These are phyloP conservation scores for Leucoagaricus sp. DNA, from an alignment of 1,284 basidiomycete species.

Conservation along the genomic window DNA sequence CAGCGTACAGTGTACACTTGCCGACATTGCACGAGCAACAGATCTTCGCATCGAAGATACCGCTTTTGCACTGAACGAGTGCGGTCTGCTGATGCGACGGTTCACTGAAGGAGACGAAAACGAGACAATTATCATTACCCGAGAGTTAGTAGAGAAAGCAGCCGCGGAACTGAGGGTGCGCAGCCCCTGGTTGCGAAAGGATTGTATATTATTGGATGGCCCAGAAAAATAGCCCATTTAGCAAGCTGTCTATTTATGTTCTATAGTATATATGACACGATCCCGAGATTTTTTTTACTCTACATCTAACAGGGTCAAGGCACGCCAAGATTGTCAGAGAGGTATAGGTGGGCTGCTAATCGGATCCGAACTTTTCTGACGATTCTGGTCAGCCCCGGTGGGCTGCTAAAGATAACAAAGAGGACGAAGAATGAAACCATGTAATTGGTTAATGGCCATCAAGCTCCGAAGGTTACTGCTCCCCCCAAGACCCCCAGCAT, in stretches of 20 bases:
- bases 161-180: conserved; percentile 66
- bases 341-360: no score
- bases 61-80: conserved; percentile 86
- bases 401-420: no score
- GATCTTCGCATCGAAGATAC: conserved; percentile 85
- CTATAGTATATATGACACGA: no score
- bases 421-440: neutral
- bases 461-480: conserved; percentile 33
- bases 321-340: no score
- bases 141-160: conserved; percentile 73
- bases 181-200: conserved; percentile 57
- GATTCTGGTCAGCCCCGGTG: no score
- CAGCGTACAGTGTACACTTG: conserved; percentile 64
- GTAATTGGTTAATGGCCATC: neutral
- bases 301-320: no score
- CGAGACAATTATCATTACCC: conserved; percentile 60
- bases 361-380: no score
- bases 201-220: conserved; percentile 46
- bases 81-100: conserved; percentile 68
- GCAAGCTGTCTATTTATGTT: no score
- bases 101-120: conserved; percentile 29
- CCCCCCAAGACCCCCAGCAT: conserved; percentile 44
- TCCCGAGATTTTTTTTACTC: no score
- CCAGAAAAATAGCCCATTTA: no score
- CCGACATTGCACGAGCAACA: conserved; percentile 76